These are phyloP conservation scores for Stylosanthes scabra DNA, from an alignment of 331 rosid species.

Conservation along the genomic window DNA sequence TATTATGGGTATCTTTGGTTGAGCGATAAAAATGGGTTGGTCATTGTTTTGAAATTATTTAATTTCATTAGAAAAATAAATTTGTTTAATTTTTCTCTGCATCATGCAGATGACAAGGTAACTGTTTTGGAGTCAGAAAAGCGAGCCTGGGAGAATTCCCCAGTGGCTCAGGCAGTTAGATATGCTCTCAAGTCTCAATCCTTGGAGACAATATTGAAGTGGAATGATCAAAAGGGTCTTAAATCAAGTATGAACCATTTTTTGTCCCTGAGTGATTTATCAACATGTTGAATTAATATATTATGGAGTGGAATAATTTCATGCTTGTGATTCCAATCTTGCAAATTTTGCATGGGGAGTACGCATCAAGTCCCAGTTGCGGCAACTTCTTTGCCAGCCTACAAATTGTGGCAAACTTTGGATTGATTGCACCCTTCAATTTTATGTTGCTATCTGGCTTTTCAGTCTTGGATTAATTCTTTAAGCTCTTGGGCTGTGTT, in stretches of 20 bases:
- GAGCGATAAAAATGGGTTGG: no score
- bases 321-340: not conserved
- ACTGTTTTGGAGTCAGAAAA: conserved; percentile 87
- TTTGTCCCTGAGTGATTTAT: conserved; percentile 10
- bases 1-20: no score
- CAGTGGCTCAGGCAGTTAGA: conserved; percentile 74
- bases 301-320: conserved; percentile 19
- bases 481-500: conserved; percentile 1
- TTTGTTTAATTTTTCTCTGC: conserved; percentile 22
- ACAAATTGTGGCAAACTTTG: conserved; percentile 13
- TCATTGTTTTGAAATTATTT: no score
- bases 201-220: conserved; percentile 65
- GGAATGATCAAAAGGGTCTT: conserved; percentile 41
- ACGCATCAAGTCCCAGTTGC: not conserved
- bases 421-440: conserved; percentile 6
- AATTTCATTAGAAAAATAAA: not conserved
- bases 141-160: conserved; percentile 81
- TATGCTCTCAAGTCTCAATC: conserved; percentile 93
- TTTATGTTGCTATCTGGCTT: conserved; percentile 12
- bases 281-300: not conserved
- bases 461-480: not conserved
- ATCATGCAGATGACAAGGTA: conserved; percentile 80
- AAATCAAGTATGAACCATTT: conserved; percentile 24
- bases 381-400: not conserved
- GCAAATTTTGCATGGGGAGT: not conserved